phyloP scores from a whole-genome alignment of 208 protist species.

The Acanthamoeba sp. region DNA sequence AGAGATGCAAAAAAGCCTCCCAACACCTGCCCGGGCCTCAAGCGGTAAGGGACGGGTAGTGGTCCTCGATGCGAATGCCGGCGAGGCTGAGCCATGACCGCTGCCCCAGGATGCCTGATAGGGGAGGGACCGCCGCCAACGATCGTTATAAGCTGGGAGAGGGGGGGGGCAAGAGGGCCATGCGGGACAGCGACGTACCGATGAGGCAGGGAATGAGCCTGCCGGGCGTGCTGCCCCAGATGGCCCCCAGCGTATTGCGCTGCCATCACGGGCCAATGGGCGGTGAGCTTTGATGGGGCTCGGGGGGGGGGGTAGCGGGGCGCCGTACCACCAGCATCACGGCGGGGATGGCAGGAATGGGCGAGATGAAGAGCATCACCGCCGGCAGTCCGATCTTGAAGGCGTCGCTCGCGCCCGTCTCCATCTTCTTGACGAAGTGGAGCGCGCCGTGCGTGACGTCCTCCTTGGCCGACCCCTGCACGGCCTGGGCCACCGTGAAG shows the following conservation, averaged over 20 bases:
- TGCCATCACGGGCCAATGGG: neutral
- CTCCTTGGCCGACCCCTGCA: neutral
- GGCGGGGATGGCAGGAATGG: slow-evolving; percentile 11
- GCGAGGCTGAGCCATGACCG: slow-evolving; percentile 29
- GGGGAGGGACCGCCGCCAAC: neutral
- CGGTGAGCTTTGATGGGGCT: neutral
- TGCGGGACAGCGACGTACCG: neutral
- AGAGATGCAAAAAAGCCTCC: too few species aligned
- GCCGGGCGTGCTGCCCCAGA: slow-evolving; percentile 29
- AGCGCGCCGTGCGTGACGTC: neutral
- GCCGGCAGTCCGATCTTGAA: slow-evolving; percentile 20
- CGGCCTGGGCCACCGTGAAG: neutral
- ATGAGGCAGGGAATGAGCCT: neutral
- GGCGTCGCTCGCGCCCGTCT: slow-evolving; percentile 10
- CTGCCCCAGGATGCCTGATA: slow-evolving; percentile 18
- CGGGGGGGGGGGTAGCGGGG: neutral
- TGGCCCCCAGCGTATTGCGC: slow-evolving; percentile 11
- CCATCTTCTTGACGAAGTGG: neutral
- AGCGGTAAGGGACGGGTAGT: neutral
- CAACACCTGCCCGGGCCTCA: too few species aligned
- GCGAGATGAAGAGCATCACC: slow-evolving; percentile 55
- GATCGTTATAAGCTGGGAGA: neutral
- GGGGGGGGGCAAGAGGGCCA: neutral
- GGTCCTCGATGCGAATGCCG: slow-evolving; percentile 35
- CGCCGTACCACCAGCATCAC: neutral